Evolutionary conservation across 2,329 filamentous ascomycete genomes (phyloP), one percentile per base, ranked within the genome.

Genomic region (Bipolaris zeicola): DNA sequence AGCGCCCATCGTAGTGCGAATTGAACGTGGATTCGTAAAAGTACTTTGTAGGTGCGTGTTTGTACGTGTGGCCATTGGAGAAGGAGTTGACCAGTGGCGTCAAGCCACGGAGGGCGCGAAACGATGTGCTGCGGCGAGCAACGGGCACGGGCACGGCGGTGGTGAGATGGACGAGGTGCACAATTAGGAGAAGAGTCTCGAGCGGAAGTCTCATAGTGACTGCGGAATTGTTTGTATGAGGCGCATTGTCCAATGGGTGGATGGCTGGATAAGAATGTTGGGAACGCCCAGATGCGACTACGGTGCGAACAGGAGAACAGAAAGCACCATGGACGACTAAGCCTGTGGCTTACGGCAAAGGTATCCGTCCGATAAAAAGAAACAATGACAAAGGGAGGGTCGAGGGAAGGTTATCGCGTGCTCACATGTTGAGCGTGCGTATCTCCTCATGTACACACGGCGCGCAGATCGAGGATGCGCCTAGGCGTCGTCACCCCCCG

Each of bases 1-100:
- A 87, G 42, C 80, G 82, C 55, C 82, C 83, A 63, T 85, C 83
- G 71, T 85, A 85, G 62, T 85, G 83, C 50, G 78, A 76, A 64
- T 83, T 77, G 69, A 85, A 85, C 1, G 62, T 70, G 1, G 68
- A 68, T 47, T 76, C 74, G 60, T 75, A 69, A 50, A 76, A 76
- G 63, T 74, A 76, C 63, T 76, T 61, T 38, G 58, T 26, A 16
- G 58, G 46, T 52, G 59, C 53, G 26, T 56, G 42, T 8, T 36
- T 20, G 18, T 58, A 62, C 60, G 44, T 60, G 53, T 45, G 46
- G 45, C 28, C 38, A 24, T 52, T 52, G 57, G 65, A 66, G 36
- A 61, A 60, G 58, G 68, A 63, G 38, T 42, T 57, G 3, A 49
- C 43, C n/a, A 65, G 57, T n/a, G 50, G 52, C 7, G 67, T 65